Conservation (phyloP, 2,329 filamentous ascomycete genomes). For the Neodidymelliopsis sp. region DNA sequence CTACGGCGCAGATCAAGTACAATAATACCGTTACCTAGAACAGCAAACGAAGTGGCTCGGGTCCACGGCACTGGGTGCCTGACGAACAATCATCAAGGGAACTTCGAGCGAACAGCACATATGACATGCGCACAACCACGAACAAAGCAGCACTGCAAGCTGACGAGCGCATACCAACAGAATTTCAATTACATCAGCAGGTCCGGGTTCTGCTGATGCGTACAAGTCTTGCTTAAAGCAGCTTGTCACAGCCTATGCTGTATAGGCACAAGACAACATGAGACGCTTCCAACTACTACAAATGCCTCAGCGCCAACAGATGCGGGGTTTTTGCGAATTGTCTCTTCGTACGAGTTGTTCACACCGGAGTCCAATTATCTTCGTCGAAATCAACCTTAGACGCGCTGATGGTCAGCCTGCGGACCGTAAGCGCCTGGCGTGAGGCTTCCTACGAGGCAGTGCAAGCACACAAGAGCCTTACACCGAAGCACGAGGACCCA, state of each 20-base stretch:
- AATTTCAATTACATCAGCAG: too few species aligned
- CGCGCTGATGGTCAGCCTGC: slow-evolving; percentile 11
- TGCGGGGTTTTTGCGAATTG: background rate
- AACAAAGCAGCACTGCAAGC: too few species aligned
- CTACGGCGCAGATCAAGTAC: background rate
- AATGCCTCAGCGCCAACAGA: too few species aligned
- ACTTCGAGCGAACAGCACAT: too few species aligned
- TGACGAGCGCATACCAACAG: too few species aligned
- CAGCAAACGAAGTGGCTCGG: slow-evolving; percentile 1
- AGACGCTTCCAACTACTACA: too few species aligned
- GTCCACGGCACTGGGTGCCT: background rate
- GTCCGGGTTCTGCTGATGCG: too few species aligned
- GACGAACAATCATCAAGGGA: background rate
- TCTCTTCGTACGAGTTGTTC: background rate
- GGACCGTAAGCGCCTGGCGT: slow-evolving; percentile 5
- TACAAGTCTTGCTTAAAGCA: too few species aligned
- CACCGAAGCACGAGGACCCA: background rate
- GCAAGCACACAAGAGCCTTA: background rate
- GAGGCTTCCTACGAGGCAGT: slow-evolving; percentile 15
- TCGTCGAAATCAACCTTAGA: background rate
- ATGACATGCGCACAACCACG: too few species aligned
- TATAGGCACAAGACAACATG: too few species aligned
- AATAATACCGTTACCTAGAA: slow-evolving; percentile 2
- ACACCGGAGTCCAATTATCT: background rate
- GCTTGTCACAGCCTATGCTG: too few species aligned